Evolutionary conservation across 169 alveolate species (phyloP).

Genomic region (Cryptosporidium viatorum): DNA sequence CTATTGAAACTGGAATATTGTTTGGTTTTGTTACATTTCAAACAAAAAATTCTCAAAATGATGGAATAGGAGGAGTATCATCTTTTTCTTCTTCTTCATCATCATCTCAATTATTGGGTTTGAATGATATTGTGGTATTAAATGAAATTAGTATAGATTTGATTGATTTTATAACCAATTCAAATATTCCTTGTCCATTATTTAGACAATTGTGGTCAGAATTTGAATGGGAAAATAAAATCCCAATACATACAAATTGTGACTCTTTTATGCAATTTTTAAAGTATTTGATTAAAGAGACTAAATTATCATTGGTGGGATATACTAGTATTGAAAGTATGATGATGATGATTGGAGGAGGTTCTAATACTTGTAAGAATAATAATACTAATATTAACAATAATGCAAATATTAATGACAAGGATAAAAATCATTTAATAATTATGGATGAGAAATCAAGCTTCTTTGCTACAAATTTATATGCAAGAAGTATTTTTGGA

Average conservation of each 20-base stretch:
- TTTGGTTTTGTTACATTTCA: slow-evolving; percentile 94
- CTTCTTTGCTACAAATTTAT: slow-evolving; percentile 91
- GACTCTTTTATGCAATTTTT: slow-evolving; percentile 53
- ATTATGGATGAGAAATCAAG: slow-evolving; percentile 78
- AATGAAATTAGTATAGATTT: slow-evolving; percentile 90
- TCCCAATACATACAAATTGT: slow-evolving; percentile 79
- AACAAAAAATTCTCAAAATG: slow-evolving; percentile 78
- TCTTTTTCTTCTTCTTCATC: slow-evolving; percentile 23
- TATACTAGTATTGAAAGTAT: neutral
- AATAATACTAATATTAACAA: neutral
- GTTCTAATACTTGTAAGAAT: neutral
- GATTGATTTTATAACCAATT: slow-evolving; percentile 89
- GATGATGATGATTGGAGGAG: neutral
- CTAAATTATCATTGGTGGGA: slow-evolving; percentile 58
- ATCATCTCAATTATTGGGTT: slow-evolving; percentile 28
- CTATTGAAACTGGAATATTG: slow-evolving; percentile 90
- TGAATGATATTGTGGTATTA: slow-evolving; percentile 84
- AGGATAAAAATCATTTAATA: neutral
- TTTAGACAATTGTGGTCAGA: slow-evolving; percentile 95
- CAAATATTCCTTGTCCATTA: slow-evolving; percentile 86
- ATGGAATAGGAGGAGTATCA: neutral
- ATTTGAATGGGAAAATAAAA: slow-evolving; percentile 96
- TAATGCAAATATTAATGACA: too few relatives aligned
- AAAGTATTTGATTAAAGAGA: slow-evolving; percentile 30
- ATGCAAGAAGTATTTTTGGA: slow-evolving; percentile 90